phyloP scores from a whole-genome alignment of 2,329 filamentous ascomycete genomes.

The Colletotrichum cereale region DNA sequence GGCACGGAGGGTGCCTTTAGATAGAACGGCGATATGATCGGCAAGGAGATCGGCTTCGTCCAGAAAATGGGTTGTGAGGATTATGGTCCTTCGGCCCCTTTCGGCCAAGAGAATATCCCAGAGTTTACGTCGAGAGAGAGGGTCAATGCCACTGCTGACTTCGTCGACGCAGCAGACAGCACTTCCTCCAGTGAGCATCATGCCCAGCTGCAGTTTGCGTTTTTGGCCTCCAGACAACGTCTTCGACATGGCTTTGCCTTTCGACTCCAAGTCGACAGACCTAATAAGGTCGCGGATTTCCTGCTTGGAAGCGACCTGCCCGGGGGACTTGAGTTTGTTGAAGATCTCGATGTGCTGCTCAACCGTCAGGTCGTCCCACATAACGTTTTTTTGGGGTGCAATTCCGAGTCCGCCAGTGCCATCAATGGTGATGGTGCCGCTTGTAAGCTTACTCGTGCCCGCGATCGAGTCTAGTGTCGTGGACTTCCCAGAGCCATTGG shows the following conservation, averaged over 20 bases:
- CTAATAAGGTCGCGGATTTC: constrained; percentile 74
- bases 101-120: constrained; percentile 94
- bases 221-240: constrained; percentile 93
- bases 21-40: constrained; percentile 89
- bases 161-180: constrained; percentile 92
- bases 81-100: constrained; percentile 83
- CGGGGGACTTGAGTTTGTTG: constrained; percentile 80
- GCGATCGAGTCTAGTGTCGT: constrained; percentile 91
- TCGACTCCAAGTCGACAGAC: constrained; percentile 80
- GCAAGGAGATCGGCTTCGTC: constrained; percentile 93
- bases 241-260: constrained; percentile 77
- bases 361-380: constrained; percentile 91
- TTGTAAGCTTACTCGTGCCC: constrained; percentile 81
- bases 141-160: constrained; percentile 89
- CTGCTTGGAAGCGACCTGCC: constrained; percentile 65
- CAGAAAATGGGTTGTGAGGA: constrained; percentile 92
- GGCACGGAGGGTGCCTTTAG: constrained; percentile 84
- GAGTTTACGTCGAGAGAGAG: constrained; percentile 86
- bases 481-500: constrained; percentile 91
- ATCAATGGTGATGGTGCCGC: constrained; percentile 82
- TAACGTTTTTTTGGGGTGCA: constrained; percentile 92
- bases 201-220: constrained; percentile 89
- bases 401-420: constrained; percentile 85
- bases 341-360: constrained; percentile 88
- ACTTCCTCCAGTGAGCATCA: constrained; percentile 95